These are phyloP conservation scores for Dendrobium chrysotoxum DNA, from an alignment of 106 monocot genomes.

Conservation along the genomic window DNA sequence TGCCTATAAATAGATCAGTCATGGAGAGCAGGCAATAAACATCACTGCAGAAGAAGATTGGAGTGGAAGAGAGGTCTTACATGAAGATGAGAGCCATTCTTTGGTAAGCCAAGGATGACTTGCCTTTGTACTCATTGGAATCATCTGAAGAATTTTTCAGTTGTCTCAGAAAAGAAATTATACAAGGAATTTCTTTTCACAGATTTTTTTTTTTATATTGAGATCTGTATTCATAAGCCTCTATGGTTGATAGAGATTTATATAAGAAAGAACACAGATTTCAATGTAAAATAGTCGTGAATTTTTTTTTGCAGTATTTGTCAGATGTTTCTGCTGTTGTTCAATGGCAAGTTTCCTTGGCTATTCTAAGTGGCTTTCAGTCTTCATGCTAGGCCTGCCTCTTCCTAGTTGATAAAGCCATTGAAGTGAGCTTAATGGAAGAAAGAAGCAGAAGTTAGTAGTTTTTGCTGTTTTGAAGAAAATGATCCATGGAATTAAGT, in stretches of 20 bases:
- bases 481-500: too few relatives aligned
- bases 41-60: neutral
- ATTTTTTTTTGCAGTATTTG: neutral
- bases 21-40: neutral
- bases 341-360: conserved; percentile 9
- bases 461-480: neutral
- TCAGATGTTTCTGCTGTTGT: neutral
- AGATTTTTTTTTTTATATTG: neutral
- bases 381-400: conserved; percentile 12
- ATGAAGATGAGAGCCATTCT: conserved; percentile 15
- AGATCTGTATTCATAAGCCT: too few relatives aligned
- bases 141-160: too few relatives aligned
- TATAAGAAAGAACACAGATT: too few relatives aligned
- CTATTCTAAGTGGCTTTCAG: conserved; percentile 1
- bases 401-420: neutral
- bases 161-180: too few relatives aligned
- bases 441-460: neutral
- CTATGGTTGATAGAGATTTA: too few relatives aligned
- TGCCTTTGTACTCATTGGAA: conserved; percentile 4
- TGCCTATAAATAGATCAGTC: neutral
- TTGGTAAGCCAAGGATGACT: conserved; percentile 23
- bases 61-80: conserved; percentile 18
- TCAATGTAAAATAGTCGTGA: too few relatives aligned
- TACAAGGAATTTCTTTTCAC: neutral
- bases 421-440: neutral